Evolutionary conservation across 2,329 filamentous ascomycete species (phyloP), one percentile per base, ranked within the genome.

Genomic region (Ascochyta pisi): DNA sequence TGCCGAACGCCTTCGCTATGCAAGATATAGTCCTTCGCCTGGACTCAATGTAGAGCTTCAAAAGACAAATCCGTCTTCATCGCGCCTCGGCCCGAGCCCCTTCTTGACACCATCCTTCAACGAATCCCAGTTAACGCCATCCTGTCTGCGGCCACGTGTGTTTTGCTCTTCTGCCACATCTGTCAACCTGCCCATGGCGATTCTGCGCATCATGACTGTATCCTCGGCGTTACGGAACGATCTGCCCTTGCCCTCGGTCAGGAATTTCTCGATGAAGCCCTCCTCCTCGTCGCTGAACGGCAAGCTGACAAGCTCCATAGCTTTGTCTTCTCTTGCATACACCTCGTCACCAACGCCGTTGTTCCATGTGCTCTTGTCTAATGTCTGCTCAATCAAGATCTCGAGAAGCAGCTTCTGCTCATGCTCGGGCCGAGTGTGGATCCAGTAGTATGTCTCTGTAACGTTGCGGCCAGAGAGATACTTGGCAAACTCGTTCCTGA

Each of bases 241-340:
- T 66, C 85, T 86, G 2, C 89, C 89, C 40, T 86, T 85, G 10
- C 89, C 88, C 4, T 80, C 78, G 0, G 85, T 80, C 34, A 96
- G 77, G 54, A 84, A 89, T 24, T 89, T 84, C 62, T 89, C 86
- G 59, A 96, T 86, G 89, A 90, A 94, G 4, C 70, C 71, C 70
- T 93, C 90, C 70, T 96, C 92, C 16, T 84, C 79, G 1, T 79
- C 72, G 54, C 86, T 86, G n/a, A 96, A 84, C 0, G 91, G 89
- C 58, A 94, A 76, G 58, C 88, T 87, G 8, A 91, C 83, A 0
- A 96, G 80, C 71, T 94, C 89, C 41, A 86, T 83, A 0, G 87
- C 86, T 16, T 84, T 83, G 15, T 82, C 79, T 3, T 85, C 84
- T 19, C 80, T 73, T 19, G 68, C 58, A 53, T 63, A 73, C 29